Percentiles rank a stretch among this genome's conserved stretches.
These are phyloP conservation scores for Aureobasidium sp. DNA, from an alignment of 2,329 filamentous ascomycete genomes.

Conservation along the genomic window DNA sequence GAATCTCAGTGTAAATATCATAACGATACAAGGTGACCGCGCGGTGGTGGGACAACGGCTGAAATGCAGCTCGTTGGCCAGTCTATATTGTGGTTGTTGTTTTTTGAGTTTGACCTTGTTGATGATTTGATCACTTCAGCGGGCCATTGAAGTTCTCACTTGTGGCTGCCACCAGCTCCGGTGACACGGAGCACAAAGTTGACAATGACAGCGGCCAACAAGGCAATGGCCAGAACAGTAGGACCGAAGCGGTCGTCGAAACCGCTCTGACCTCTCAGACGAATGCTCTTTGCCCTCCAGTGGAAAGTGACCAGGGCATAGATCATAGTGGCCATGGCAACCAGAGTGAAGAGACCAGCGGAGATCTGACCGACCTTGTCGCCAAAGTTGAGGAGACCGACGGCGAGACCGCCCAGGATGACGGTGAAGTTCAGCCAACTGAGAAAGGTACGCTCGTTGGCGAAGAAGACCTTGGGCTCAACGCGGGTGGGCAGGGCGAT, in stretches of 20 bases:
- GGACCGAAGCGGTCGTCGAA: conserved; percentile 96
- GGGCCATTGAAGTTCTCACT: conserved; percentile 5
- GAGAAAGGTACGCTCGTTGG: conserved; percentile 97
- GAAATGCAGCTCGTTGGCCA: background rate
- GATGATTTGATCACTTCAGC: background rate
- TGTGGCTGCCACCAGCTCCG: conserved; percentile 18
- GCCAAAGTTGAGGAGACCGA: conserved; percentile 97
- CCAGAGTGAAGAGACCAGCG: conserved; percentile 85
- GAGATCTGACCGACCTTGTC: conserved; percentile 91
- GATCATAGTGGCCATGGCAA: conserved; percentile 90
- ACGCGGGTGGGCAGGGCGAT: conserved; percentile 96
- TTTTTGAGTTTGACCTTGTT: background rate
- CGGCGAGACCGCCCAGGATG: conserved; percentile 89
- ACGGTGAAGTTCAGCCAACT: conserved; percentile 99
- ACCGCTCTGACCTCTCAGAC: conserved; percentile 82
- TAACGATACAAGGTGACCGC: background rate
- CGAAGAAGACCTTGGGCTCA: conserved; percentile 99
- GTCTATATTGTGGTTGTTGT: background rate
- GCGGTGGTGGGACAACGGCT: background rate
- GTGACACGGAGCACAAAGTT: conserved; percentile 82
- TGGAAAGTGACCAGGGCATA: conserved; percentile 95
- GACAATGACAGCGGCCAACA: conserved; percentile 83
- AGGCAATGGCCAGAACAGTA: conserved; percentile 76
- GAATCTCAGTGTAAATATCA: conserved; percentile 1
- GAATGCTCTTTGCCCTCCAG: conserved; percentile 90